Evolutionary conservation across 1,284 basidiomycete species (phyloP), one percentile per base, ranked within the genome.

Genomic region (Cystobasidium pallidum): DNA sequence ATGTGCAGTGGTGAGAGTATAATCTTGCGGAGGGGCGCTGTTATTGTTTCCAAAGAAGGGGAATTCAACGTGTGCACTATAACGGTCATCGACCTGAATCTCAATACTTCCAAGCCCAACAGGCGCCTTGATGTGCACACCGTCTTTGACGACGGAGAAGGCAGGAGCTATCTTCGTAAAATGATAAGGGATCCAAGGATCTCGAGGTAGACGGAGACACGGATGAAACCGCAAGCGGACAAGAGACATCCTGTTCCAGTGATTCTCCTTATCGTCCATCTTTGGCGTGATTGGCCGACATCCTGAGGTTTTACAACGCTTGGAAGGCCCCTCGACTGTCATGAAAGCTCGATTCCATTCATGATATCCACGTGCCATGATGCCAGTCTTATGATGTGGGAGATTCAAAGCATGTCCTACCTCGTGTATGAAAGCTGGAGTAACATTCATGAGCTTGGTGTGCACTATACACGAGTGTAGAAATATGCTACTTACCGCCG

Each of bases 241-340:
- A 11, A 71, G 26, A 17, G 68, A 71, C 68, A 71, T 71, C 19
- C 68, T n/a, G 39, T 71, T 57, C 68, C 68, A 71, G 32, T 71
- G 68, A 57, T 71, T 71, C 49, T 71, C 68, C 49, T 71, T 71
- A 32, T 71, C 49, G 47, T 71, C 68, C 68, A 64, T 71, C 19
- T 45, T 41, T 1, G 68, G 68, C 7, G 68, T 64, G 45, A 71
- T 71, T 7, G 45, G 55, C 2, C 68, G 45, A 36, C 59, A 71
- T 11, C 47, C 28, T 4, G 58, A 63, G 11, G 68, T 71, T 6
- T 71, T 63, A 51, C 54, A 59, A 10, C 68, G 68, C 41, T 71
- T 71, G 2, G 68, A 71, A 8, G 17, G 49, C 4, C 30, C 45
- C 39, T 71, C 68, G 13, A 26, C 19, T n/a, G 49, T 55, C 61